A percentile compares a stretch with the other conserved stretches of the same genome.
These are phyloP conservation scores for Cryphonectria japonica DNA, from an alignment of 2,329 filamentous ascomycete species.

Conservation along the genomic window DNA sequence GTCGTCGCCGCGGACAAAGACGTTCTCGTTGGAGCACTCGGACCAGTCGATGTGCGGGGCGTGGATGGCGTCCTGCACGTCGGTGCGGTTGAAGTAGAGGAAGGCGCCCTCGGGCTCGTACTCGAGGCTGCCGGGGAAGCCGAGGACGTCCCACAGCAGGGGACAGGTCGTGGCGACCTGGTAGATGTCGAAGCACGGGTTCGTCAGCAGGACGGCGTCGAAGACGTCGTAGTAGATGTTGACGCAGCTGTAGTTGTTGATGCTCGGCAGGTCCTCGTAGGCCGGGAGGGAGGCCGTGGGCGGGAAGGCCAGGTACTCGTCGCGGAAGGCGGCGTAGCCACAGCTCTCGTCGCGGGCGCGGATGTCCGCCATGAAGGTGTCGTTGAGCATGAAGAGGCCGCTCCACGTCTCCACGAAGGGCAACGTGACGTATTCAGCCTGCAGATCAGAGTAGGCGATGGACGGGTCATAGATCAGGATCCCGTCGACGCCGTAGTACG, in stretches of 20 bases:
- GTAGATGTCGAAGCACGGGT: constrained; percentile 83
- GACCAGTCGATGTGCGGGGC: constrained; percentile 50
- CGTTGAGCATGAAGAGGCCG: constrained; percentile 64
- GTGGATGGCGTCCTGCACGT: constrained; percentile 60
- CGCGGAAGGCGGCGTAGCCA: constrained; percentile 63
- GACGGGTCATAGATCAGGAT: constrained; percentile 76
- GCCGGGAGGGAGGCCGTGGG: constrained; percentile 63
- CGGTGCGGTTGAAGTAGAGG: constrained; percentile 72
- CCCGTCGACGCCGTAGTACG: constrained; percentile 69
- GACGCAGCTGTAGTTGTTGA: constrained; percentile 53
- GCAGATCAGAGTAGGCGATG: constrained; percentile 55
- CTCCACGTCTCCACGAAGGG: constrained; percentile 61
- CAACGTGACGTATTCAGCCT: constrained; percentile 53
- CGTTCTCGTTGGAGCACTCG: constrained; percentile 52
- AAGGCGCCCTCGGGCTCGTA: constrained; percentile 66
- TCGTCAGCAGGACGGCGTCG: constrained; percentile 57
- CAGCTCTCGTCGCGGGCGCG: constrained; percentile 58
- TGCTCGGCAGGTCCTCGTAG: constrained; percentile 41
- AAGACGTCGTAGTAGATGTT: constrained; percentile 60
- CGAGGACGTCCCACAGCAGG: constrained; percentile 68
- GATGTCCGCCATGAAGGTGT: constrained; percentile 57
- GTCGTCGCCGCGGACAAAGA: constrained; percentile 44
- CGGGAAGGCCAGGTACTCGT: constrained; percentile 69
- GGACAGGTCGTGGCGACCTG: constrained; percentile 75
- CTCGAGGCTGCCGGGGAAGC: constrained; percentile 65